Base-by-base conservation (phyloP, 1,284 basidiomycete species). In the Macrocystidia cucumis region DNA sequence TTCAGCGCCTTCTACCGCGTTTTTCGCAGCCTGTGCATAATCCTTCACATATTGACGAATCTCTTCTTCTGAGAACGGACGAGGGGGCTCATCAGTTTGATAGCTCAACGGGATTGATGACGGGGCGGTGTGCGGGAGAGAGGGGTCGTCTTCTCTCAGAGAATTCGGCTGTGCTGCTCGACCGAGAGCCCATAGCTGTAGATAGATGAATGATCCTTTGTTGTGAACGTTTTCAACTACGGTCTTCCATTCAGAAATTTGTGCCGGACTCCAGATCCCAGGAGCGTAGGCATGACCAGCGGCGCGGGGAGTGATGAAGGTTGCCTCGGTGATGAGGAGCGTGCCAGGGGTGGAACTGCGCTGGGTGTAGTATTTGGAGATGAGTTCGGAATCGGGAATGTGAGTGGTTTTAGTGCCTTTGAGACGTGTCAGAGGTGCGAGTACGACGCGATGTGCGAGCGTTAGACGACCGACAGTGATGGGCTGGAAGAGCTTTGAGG, bases 281-380 rank as follows among this genome's bases (percentile, higher is more conserved):
- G 68, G 69, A 0, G 58, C 59, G 39, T 62, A 41, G 3, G 43
- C 32, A 24, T 47, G 52, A 2, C 65, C 65, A 4, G 59, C 63
- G 0, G 60, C 63, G 34, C 57, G 46, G 4, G 52, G 32, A 5
- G 53, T 44, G 38, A 73, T 63, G 47, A 62, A 52, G 0, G 67
- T 69, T 0, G 53, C 68, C 46, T 74, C 71, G 2, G 63, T 55
- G 41, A 74, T 65, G 23, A 74, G 49, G 5, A 74, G 50, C 0
- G 68, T 67, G 0, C 69, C 72, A 0, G 61, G 57, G 1, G 46
- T 45, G 29, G 48, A 51, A 0, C 56, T 63, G 4, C 71, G 57
- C 44, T 75, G 71, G 1, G 45, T 34, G 49, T 74, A 74, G 49
- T 48, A 49, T 31, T 44, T 45, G 27, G 38, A 33, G 3, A 45